Evolutionary conservation across 345 rosid species (phyloP).

Genomic region (Pistacia vera): DNA sequence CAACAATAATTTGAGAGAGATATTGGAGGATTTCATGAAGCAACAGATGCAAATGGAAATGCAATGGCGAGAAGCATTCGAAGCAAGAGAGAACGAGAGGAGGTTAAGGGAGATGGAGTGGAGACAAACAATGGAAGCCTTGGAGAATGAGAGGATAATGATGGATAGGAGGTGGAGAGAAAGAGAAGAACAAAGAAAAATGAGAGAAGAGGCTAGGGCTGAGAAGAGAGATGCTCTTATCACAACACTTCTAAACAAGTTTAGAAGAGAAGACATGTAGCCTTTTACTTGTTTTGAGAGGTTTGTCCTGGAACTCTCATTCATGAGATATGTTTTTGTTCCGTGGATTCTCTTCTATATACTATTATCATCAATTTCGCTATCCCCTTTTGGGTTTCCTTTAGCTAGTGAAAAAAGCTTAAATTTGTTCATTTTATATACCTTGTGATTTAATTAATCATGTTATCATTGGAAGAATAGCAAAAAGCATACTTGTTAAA

Average conservation of each 20-base stretch:
- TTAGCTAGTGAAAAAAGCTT: conserved; percentile 16
- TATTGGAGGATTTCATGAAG: conserved; percentile 79
- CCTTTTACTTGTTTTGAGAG: conserved; percentile 23
- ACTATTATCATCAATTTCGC: not conserved
- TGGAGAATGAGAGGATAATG: conserved; percentile 86
- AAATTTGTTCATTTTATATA: conserved; percentile 13
- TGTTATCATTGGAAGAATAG: conserved; percentile 20
- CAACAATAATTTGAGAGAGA: conserved; percentile 42
- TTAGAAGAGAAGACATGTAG: conserved; percentile 56
- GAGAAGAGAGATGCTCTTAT: conserved; percentile 88
- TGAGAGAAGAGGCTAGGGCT: conserved; percentile 92
- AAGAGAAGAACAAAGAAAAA: conserved; percentile 84
- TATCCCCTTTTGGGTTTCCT: conserved; percentile 4
- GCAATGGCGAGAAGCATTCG: conserved; percentile 87
- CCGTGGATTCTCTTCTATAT: conserved; percentile 16
- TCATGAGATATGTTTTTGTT: conserved; percentile 21
- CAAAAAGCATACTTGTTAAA: conserved; percentile 14
- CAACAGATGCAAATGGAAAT: conserved; percentile 77
- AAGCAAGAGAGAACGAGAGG: conserved; percentile 77
- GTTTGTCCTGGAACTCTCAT: conserved; percentile 33
- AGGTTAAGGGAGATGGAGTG: conserved; percentile 82
- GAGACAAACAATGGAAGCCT: conserved; percentile 77
- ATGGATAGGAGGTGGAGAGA: conserved; percentile 90
- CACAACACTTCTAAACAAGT: conserved; percentile 71
- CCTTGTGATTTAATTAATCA: conserved; percentile 4